A percentile compares a stretch with the other conserved stretches of the same genome.
These are phyloP conservation scores for Fusarium chuoi DNA, from an alignment of 2,329 filamentous ascomycete species.

Conservation along the genomic window DNA sequence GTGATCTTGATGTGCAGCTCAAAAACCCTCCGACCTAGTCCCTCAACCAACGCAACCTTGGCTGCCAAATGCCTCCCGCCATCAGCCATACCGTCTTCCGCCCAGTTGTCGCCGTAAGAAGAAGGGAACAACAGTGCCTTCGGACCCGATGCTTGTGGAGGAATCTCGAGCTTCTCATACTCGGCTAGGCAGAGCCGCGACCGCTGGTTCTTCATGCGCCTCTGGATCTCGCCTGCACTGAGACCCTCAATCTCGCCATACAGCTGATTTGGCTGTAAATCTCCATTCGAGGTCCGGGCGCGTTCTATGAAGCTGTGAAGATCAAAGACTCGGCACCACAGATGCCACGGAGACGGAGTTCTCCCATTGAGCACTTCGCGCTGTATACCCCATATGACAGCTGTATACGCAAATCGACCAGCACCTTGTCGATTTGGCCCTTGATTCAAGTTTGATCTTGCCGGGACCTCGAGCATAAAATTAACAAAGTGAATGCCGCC, in stretches of 20 bases:
- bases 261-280: slow-evolving; percentile 5
- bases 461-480: neutral
- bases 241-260: slow-evolving; percentile 14
- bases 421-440: neutral
- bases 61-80: neutral
- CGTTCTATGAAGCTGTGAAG: slow-evolving; percentile 14
- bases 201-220: slow-evolving; percentile 22
- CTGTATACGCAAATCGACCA: neutral
- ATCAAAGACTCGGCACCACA: slow-evolving; percentile 39
- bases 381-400: slow-evolving; percentile 38
- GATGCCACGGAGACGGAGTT: neutral
- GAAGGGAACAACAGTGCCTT: slow-evolving; percentile 36
- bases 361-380: neutral
- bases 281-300: neutral
- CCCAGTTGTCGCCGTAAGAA: slow-evolving; percentile 1
- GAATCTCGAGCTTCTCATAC: neutral
- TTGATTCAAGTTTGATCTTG: neutral
- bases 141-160: neutral
- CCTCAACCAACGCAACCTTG: slow-evolving; percentile 13
- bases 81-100: slow-evolving; percentile 8
- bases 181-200: neutral
- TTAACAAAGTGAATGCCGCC: slow-evolving; percentile 38
- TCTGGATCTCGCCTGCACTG: slow-evolving; percentile 16
- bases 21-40: slow-evolving; percentile 30
- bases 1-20: slow-evolving; percentile 25